Evolutionary conservation across 345 rosid species (phyloP).

Genomic region (Angophora floribunda): DNA sequence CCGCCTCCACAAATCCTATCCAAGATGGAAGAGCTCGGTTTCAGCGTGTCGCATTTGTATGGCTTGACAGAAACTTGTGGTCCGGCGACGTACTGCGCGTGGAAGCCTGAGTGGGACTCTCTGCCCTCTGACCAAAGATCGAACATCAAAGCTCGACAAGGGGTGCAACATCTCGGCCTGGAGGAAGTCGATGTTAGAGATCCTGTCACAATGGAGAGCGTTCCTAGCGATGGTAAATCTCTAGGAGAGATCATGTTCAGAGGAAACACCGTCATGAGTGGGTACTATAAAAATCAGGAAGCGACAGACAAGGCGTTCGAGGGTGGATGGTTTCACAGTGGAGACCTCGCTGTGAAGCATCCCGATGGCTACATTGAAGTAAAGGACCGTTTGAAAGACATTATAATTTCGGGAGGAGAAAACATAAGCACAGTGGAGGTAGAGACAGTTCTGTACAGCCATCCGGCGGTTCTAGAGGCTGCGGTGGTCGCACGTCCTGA

Average conservation of each 20-base stretch:
- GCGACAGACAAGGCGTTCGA: constrained; percentile 51
- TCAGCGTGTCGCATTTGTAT: constrained; percentile 47
- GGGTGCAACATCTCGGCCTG: constrained; percentile 58
- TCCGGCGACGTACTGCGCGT: constrained; percentile 46
- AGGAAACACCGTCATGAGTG: constrained; percentile 81
- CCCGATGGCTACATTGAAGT: constrained; percentile 63
- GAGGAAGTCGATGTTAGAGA: constrained; percentile 59
- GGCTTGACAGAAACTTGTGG: constrained; percentile 81
- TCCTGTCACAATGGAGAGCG: constrained; percentile 39
- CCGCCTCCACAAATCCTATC: constrained; percentile 45
- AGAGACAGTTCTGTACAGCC: constrained; percentile 47
- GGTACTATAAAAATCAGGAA: constrained; percentile 51
- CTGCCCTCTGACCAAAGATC: constrained; percentile 25
- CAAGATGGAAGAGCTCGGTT: constrained; percentile 52
- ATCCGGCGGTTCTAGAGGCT: constrained; percentile 61
- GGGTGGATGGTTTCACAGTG: constrained; percentile 74
- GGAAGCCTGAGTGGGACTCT: constrained; percentile 73
- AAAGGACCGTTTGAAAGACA: constrained; percentile 70
- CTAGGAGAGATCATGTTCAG: constrained; percentile 69
- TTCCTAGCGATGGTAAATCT: constrained; percentile 55
- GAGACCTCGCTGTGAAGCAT: constrained; percentile 75
- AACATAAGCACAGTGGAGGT: constrained; percentile 65
- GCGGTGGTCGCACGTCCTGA: constrained; percentile 77
- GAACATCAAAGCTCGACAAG: constrained; percentile 56
- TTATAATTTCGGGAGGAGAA: constrained; percentile 76